phyloP scores from a whole-genome alignment of 108 stramenopile genomes.

The Skeletonema menzelii region DNA sequence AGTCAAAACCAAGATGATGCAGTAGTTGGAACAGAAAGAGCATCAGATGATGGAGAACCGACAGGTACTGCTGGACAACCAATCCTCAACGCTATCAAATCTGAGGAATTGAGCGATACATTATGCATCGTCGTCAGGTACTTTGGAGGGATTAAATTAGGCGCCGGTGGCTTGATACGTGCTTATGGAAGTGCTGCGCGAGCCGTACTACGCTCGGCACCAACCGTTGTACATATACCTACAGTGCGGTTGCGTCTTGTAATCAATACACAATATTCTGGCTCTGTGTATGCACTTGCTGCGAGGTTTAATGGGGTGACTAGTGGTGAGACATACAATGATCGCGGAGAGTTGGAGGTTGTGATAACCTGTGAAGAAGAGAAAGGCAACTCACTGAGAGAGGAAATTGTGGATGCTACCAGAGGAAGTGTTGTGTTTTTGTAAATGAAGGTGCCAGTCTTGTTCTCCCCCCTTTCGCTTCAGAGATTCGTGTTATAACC shows the following conservation, averaged over 20 bases:
- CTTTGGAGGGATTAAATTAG: slow-evolving; percentile 84
- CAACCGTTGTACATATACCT: slow-evolving; percentile 52
- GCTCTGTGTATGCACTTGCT: slow-evolving; percentile 54
- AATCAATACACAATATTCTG: slow-evolving; percentile 22
- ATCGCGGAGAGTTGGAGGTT: slow-evolving; percentile 54
- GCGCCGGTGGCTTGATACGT: slow-evolving; percentile 86
- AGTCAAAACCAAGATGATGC: neutral
- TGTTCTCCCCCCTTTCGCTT: no score
- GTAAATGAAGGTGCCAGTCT: neutral
- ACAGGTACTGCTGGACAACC: slow-evolving; percentile 81
- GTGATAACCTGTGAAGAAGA: slow-evolving; percentile 62
- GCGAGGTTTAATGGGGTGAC: slow-evolving; percentile 50
- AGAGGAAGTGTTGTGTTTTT: slow-evolving; percentile 52
- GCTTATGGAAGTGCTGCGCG: slow-evolving; percentile 81
- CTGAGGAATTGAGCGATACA: slow-evolving; percentile 67
- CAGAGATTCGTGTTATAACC: no score
- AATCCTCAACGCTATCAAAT: slow-evolving; percentile 75
- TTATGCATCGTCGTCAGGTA: slow-evolving; percentile 82
- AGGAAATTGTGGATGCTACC: slow-evolving; percentile 65
- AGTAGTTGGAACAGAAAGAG: slow-evolving; percentile 58
- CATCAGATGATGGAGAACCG: slow-evolving; percentile 86
- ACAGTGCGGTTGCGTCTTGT: slow-evolving; percentile 38
- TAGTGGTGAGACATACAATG: slow-evolving; percentile 55
- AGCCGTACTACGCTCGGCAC: slow-evolving; percentile 60
- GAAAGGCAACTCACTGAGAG: slow-evolving; percentile 23